A percentile compares a stretch with the other conserved stretches of the same genome.
These are phyloP conservation scores for Mariannaea elegans DNA, from an alignment of 2,329 filamentous ascomycete species.

Conservation along the genomic window DNA sequence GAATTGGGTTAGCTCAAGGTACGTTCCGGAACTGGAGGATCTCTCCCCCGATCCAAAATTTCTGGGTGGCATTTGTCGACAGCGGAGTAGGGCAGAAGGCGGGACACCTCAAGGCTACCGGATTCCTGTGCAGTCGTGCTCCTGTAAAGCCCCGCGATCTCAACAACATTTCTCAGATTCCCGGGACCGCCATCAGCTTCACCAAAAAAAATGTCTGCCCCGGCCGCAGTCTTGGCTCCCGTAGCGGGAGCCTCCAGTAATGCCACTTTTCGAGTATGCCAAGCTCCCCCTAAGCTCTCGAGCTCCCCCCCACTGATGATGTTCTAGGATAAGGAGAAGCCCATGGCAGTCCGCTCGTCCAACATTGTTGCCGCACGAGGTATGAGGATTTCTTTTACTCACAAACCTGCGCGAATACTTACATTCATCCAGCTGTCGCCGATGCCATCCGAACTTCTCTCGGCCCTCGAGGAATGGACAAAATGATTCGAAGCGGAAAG, in stretches of 20 bases:
- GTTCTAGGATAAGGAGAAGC: conserved; percentile 90
- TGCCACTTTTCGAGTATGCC: conserved; percentile 65
- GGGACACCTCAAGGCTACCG: conserved; percentile 50
- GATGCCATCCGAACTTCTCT: conserved; percentile 98
- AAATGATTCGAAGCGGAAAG: conserved; percentile 98
- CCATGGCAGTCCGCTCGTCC: conserved; percentile 91
- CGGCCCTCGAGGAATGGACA: conserved; percentile 97
- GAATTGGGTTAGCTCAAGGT: conserved; percentile 30
- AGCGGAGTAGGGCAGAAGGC: conserved; percentile 52
- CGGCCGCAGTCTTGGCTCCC: conserved; percentile 44
- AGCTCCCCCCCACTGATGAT: conserved; percentile 50
- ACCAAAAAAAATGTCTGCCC: conserved; percentile 53
- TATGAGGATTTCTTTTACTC: conserved; percentile 51
- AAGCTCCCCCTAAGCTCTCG: conserved; percentile 43
- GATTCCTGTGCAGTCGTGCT: conserved; percentile 42
- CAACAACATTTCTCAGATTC: conserved; percentile 39
- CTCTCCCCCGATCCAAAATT: conserved; percentile 52
- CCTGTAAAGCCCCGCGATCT: conserved; percentile 44
- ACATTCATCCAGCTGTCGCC: conserved; percentile 75
- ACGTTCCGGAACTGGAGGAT: conserved; percentile 51
- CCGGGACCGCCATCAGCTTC: conserved; percentile 39
- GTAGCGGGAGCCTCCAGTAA: conserved; percentile 54
- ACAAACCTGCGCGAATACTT: conserved; percentile 20
- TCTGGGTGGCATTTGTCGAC: conserved; percentile 42
- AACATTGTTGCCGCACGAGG: conserved; percentile 98